A percentile compares a stretch with the other conserved stretches of the same genome.
Conservation (phyloP, 495 filamentous ascomycete species). For the Penicillium goetzii region DNA sequence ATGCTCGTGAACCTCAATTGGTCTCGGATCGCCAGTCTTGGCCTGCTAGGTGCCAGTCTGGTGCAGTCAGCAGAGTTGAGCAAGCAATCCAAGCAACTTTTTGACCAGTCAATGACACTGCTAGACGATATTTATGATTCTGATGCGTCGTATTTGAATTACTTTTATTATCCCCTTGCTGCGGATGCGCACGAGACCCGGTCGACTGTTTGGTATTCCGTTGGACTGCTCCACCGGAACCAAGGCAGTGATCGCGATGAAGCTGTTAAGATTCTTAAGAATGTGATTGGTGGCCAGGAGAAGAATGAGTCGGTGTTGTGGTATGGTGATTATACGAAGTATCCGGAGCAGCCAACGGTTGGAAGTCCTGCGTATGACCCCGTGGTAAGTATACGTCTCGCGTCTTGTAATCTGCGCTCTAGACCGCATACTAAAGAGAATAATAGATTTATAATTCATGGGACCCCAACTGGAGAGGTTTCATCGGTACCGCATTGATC, state of each 20-base stretch:
- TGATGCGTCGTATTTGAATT: slow-evolving; percentile 6
- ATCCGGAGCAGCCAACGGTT: slow-evolving; percentile 45
- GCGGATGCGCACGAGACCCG: slow-evolving; percentile 38
- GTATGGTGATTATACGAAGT: slow-evolving; percentile 45
- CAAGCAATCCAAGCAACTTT: not conserved
- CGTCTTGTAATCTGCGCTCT: not conserved
- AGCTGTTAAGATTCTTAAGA: slow-evolving; percentile 43
- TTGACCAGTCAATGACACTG: slow-evolving; percentile 3
- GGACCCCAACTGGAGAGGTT: slow-evolving; percentile 51
- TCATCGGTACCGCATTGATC: slow-evolving; percentile 46
- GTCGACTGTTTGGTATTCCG: slow-evolving; percentile 44
- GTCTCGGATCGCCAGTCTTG: slow-evolving; percentile 9
- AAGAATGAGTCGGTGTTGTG: slow-evolving; percentile 41
- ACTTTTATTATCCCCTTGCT: slow-evolving; percentile 3
- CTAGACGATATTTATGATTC: slow-evolving; percentile 5
- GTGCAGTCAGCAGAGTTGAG: not conserved
- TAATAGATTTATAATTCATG: slow-evolving; percentile 38
- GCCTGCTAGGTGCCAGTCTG: slow-evolving; percentile 2
- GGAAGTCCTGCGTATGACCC: slow-evolving; percentile 38
- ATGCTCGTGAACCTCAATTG: slow-evolving; percentile 2
- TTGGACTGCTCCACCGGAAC: slow-evolving; percentile 45
- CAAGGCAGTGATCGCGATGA: slow-evolving; percentile 36
- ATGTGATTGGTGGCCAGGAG: slow-evolving; percentile 43
- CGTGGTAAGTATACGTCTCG: slow-evolving; percentile 15
- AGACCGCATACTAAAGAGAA: not conserved